A percentile compares a stretch with the other conserved stretches of the same genome.
phyloP scores from a whole-genome alignment of 2,329 filamentous ascomycete species.

The Penicillium sp. region DNA sequence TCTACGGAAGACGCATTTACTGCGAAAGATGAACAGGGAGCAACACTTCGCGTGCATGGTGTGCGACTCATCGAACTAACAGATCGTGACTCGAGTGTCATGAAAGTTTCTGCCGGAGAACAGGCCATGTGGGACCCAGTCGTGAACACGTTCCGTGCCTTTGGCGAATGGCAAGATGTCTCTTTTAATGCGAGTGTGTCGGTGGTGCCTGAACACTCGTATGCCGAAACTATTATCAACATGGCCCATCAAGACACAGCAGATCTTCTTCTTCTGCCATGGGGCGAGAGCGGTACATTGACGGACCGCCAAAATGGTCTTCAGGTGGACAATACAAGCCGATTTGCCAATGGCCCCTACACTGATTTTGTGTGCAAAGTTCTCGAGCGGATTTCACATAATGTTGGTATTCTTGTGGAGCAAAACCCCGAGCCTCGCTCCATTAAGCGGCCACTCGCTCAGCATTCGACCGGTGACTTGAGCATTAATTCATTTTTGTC shows the following conservation, averaged over 20 bases:
- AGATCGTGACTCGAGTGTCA: conserved; percentile 89
- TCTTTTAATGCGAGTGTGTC: conserved; percentile 75
- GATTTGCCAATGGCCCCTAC: conserved; percentile 59
- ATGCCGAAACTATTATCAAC: conserved; percentile 67
- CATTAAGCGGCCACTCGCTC: conserved; percentile 17
- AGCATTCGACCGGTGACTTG: conserved; percentile 49
- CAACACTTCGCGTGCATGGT: conserved; percentile 67
- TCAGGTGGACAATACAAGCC: conserved; percentile 47
- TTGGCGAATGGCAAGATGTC: conserved; percentile 77
- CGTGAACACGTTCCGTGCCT: conserved; percentile 83
- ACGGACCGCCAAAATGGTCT: conserved; percentile 56
- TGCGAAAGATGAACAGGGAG: conserved; percentile 13
- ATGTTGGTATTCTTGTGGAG: conserved; percentile 74
- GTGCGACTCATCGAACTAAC: conserved; percentile 82
- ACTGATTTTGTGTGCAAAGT: conserved; percentile 66
- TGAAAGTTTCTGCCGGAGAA: conserved; percentile 84
- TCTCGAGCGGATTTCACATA: conserved; percentile 58
- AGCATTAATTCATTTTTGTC: conserved; percentile 58
- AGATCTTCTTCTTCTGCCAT: conserved; percentile 76
- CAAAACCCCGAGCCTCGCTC: conserved; percentile 52
- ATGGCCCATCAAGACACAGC: conserved; percentile 64
- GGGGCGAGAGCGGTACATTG: conserved; percentile 76
- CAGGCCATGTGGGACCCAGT: conserved; percentile 70
- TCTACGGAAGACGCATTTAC: conserved; percentile 19
- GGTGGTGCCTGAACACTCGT: conserved; percentile 70